Evolutionary conservation across 1,284 basidiomycete genomes (phyloP).

Genomic region (Austroboletus rostrupii): DNA sequence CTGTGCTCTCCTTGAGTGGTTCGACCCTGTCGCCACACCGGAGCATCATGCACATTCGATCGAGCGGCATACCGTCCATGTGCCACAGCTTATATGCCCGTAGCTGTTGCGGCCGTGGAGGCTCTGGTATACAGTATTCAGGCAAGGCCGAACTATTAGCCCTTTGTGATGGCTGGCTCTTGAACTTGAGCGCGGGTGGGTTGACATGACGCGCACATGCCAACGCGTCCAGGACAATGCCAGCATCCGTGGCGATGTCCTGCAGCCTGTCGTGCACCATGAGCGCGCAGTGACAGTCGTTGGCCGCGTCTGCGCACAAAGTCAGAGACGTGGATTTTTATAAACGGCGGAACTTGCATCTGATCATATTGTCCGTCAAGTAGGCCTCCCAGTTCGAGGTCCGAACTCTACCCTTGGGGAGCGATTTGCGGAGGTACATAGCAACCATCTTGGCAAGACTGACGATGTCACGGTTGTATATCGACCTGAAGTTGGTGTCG

Average conservation of each 20-base stretch:
- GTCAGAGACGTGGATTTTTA: no score
- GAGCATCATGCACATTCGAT: conserved; percentile 42
- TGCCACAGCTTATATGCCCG: conserved; percentile 61
- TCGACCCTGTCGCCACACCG: conserved; percentile 38
- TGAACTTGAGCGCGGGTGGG: conserved; percentile 8
- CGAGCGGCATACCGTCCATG: conserved; percentile 36
- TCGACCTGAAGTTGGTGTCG: conserved; percentile 38
- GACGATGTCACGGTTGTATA: conserved; percentile 45
- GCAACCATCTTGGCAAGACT: conserved; percentile 52
- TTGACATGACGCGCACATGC: conserved; percentile 32
- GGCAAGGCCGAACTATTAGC: conserved; percentile 11
- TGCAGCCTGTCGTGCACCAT: conserved; percentile 44
- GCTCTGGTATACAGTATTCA: conserved; percentile 28
- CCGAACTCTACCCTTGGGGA: conserved; percentile 52
- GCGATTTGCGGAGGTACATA: conserved; percentile 43
- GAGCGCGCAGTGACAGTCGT: conserved; percentile 54
- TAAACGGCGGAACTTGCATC: conserved; percentile 38
- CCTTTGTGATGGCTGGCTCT: background rate
- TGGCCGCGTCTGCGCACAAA: conserved; percentile 48
- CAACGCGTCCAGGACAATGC: conserved; percentile 25
- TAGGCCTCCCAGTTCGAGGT: conserved; percentile 54
- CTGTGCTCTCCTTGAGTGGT: conserved; percentile 49
- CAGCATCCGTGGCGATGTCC: conserved; percentile 32
- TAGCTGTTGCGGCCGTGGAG: conserved; percentile 42
- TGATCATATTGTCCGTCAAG: conserved; percentile 41